phyloP scores from a whole-genome alignment of 2,329 filamentous ascomycete species.

The Diaporthe sp. region DNA sequence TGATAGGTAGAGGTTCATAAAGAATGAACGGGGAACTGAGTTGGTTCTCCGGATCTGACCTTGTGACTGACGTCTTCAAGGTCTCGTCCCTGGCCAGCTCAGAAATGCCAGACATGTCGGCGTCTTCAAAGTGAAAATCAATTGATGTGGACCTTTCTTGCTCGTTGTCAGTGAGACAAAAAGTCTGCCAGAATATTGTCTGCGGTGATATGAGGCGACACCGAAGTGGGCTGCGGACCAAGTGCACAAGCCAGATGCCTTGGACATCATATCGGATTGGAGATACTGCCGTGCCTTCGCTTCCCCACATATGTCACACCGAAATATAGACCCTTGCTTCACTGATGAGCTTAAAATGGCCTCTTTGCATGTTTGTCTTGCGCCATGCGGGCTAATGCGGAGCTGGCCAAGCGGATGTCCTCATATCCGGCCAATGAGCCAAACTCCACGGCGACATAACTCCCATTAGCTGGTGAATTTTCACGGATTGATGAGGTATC shows the following conservation, averaged over 20 bases:
- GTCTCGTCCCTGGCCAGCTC: constrained; percentile 12
- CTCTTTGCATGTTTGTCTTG: not conserved
- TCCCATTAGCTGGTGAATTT: not conserved
- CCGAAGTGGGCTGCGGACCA: not conserved
- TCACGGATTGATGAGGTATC: too few relatives aligned
- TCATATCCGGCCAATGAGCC: not conserved
- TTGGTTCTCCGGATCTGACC: constrained; percentile 26
- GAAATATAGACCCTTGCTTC: not conserved
- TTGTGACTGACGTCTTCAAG: constrained; percentile 11
- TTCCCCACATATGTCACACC: not conserved
- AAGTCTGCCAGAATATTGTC: too few relatives aligned
- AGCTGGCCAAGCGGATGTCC: not conserved
- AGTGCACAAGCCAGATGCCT: not conserved
- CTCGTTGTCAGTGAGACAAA: not conserved
- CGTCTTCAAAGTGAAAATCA: not conserved
- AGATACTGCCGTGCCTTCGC: not conserved
- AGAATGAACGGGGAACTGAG: constrained; percentile 9
- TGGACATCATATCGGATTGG: too few relatives aligned
- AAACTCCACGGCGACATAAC: not conserved
- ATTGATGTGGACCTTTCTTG: not conserved
- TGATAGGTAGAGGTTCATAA: constrained; percentile 40
- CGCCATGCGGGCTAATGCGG: constrained; percentile 4
- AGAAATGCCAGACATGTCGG: constrained; percentile 6
- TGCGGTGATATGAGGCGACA: not conserved
- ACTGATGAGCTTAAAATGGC: constrained; percentile 12